Evolutionary conservation across 2,329 filamentous ascomycete species (phyloP), one percentile per base, ranked within the genome.

Genomic region (Penicillium sp.): DNA sequence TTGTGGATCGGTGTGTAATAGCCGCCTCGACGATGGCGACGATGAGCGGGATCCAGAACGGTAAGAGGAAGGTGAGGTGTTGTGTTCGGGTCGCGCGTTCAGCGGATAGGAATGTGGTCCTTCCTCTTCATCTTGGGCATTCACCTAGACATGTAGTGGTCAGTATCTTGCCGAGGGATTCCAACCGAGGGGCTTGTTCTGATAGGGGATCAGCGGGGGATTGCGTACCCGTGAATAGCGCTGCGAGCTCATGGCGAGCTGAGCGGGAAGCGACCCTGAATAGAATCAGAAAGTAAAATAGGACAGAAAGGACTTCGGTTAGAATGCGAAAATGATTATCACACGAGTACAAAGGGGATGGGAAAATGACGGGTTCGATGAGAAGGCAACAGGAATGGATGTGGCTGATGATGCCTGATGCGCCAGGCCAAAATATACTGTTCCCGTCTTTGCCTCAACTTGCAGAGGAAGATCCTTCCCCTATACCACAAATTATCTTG

Each of bases 31-130:
- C 20, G 79, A 74, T 32, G 82, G 83, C 35, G 89, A 92, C 2
- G 91, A 91, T 32, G 88, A 82, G 70, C 89, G 85, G 45, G 92
- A 97, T 72, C 87, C 90, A 45, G 92, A 97, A 72, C 87, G 90
- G 75, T 97, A 97, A 1, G 93, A 97, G 2, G 93, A 93, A 37
- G 77, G 76, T 51, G 77, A 76, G 40, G 71, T 72, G 29, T 69
- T 66, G 43, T 65, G 59, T 45, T 69, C 60, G 31, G 64, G 53
- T 57, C 62, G 68, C 32, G 66, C 64, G 47, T 69, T 65, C 50
- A 68, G 62, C 54, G 64, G 71, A 60, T 71, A 70, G 42, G 71
- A 67, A 44, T 71, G 63, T 26, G 62, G 51, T 44, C 67, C 68
- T 43, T 76, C 74, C 43, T 78, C 73, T 53, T 77, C 76, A 63